These are phyloP conservation scores for Phaseolus lunatus DNA, from an alignment of 306 rosid genomes.

Conservation along the genomic window DNA sequence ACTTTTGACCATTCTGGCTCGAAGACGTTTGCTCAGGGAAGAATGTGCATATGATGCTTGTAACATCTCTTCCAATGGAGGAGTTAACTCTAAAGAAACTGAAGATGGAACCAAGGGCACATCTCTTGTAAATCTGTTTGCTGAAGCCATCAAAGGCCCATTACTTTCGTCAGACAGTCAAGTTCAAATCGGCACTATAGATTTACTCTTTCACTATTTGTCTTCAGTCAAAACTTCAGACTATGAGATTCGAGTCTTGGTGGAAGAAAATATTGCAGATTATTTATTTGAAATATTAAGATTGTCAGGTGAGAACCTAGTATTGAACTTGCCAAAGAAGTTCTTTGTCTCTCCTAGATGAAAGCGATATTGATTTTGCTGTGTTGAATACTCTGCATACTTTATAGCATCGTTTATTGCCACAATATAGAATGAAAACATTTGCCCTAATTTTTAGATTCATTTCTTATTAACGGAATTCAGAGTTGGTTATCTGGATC, in stretches of 20 bases:
- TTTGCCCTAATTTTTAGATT: constrained; percentile 26
- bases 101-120: constrained; percentile 56
- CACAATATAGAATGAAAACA: neutral
- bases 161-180: constrained; percentile 79
- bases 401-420: constrained; percentile 6
- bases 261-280: constrained; percentile 93
- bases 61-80: constrained; percentile 52
- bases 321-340: constrained; percentile 18
- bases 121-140: constrained; percentile 65
- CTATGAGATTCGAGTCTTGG: constrained; percentile 70
- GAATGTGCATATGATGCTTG: constrained; percentile 54
- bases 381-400: constrained; percentile 3
- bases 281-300: constrained; percentile 91
- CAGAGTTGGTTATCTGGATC: constrained; percentile 32
- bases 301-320: constrained; percentile 77
- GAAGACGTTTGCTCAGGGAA: constrained; percentile 64
- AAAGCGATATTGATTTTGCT: constrained; percentile 20
- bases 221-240: constrained; percentile 65
- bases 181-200: constrained; percentile 80
- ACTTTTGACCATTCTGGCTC: constrained; percentile 77
- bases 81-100: constrained; percentile 47
- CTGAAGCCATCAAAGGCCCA: constrained; percentile 96
- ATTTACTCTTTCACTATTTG: constrained; percentile 72
- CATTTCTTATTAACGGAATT: constrained; percentile 20
- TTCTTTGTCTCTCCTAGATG: constrained; percentile 1